Base-by-base conservation (phyloP, 768 basidiomycete species). In the Phlebiopsis flavidoalba region DNA sequence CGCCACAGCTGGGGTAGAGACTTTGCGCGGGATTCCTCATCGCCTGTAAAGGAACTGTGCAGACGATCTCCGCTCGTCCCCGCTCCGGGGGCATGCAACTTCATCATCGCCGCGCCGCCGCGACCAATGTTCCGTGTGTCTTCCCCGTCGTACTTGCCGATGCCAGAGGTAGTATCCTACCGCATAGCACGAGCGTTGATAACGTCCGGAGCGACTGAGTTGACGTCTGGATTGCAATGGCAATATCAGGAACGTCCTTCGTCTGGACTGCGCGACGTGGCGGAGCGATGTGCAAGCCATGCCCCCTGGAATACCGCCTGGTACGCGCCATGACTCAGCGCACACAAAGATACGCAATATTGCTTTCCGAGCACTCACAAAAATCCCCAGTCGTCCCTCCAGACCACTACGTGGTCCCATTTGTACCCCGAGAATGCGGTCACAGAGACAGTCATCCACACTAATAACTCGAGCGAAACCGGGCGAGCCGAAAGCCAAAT, bases 121-220 rank as follows among this genome's bases (percentile, higher is more conserved):
- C 5, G n/a, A 33, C 49, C 48, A 7, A 26, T n/a, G 8, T 33
- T 12, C 52, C 15, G 31, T 14, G 10, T 35, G 31, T 14, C 14
- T 22, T 14, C 55, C 14, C 19, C 43, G 31, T 36, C 60, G 40
- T n/a, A n/a, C n/a, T n/a, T n/a, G n/a, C 12, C 52, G 52, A 35
- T 56, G 60, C 53, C 53, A 55, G 17, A 56, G 1, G 46, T 49
- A 56, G 47, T 26, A 60, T 10, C 14, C 5, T 6, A 50, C 22
- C 15, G 40, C 47, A n/a, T 15, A 60, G 17, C 17, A 47, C 45
- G 26, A 60, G 50, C 36, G n/a, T 60, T 60, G 53, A 60, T 12
- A 14, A 31, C 15, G 12, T 60, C 53, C 3, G 52, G 47, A 8
- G 55, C 31, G n/a, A 60, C 60, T 8, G n/a, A n/a, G n/a, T n/a